Evolutionary conservation across 2,329 filamentous ascomycete species (phyloP).

Genomic region (Cytospora chrysosperma): DNA sequence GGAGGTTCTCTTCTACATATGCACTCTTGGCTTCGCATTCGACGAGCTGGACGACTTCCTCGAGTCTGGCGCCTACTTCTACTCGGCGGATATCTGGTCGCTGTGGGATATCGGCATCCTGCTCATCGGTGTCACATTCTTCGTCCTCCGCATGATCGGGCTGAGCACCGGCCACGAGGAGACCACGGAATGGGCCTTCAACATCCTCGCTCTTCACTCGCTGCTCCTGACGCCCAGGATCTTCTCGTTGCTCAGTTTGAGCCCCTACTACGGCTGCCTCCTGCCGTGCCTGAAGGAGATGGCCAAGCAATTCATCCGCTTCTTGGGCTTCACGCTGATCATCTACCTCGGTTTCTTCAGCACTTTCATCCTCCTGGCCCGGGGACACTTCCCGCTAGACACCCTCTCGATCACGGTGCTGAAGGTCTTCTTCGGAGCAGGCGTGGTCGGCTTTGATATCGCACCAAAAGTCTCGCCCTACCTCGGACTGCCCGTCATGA

Average conservation of each 20-base stretch:
- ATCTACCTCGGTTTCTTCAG: slow-evolving; percentile 20
- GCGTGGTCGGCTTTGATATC: slow-evolving; percentile 17
- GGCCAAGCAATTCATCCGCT: slow-evolving; percentile 21
- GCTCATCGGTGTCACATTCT: slow-evolving; percentile 47
- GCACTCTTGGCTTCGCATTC: slow-evolving; percentile 10
- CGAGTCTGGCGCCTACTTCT: slow-evolving; percentile 17
- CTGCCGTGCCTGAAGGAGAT: slow-evolving; percentile 19
- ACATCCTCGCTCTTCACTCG: slow-evolving; percentile 15
- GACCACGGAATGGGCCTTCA: slow-evolving; percentile 14
- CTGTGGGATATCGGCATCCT: slow-evolving; percentile 19
- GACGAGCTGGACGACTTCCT: slow-evolving; percentile 20
- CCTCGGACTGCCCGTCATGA: slow-evolving; percentile 17
- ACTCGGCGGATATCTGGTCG: slow-evolving; percentile 20
- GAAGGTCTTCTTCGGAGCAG: slow-evolving; percentile 16
- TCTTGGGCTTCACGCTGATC: slow-evolving; percentile 17
- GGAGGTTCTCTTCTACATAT: slow-evolving; percentile 16
- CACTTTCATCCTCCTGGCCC: slow-evolving; percentile 15
- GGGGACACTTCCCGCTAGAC: slow-evolving; percentile 13
- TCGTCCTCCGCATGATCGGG: slow-evolving; percentile 18
- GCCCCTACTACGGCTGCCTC: slow-evolving; percentile 15
- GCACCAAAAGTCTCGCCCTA: slow-evolving; percentile 13
- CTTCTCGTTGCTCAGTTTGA: slow-evolving; percentile 17
- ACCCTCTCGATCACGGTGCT: slow-evolving; percentile 14
- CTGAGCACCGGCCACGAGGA: slow-evolving; percentile 4
- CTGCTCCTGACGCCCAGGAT: slow-evolving; percentile 14